phyloP scores from a whole-genome alignment of 2,329 filamentous ascomycete genomes.

The Pyricularia pennisetigena region DNA sequence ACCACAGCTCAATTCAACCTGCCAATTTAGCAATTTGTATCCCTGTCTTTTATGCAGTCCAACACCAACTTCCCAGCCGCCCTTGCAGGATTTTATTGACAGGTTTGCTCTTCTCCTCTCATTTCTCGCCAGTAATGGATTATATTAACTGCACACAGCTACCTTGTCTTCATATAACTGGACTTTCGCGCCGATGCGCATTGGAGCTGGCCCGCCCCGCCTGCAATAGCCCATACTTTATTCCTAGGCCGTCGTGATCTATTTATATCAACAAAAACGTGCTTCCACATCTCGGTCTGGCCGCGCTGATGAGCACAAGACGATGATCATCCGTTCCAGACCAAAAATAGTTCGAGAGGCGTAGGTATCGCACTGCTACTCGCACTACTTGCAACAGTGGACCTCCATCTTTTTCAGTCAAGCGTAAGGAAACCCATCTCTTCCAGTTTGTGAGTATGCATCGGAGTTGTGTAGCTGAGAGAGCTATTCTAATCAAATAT shows the following conservation, averaged over 20 bases:
- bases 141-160: not conserved
- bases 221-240: not conserved
- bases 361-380: too few species aligned
- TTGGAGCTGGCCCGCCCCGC: not conserved
- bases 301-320: not conserved
- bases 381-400: not conserved
- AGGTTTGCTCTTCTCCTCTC: not conserved
- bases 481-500: not conserved
- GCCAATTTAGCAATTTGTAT: not conserved
- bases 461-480: too few species aligned
- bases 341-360: not conserved
- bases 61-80: not conserved
- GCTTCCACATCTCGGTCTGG: not conserved
- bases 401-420: not conserved
- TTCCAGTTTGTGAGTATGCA: not conserved
- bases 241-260: not conserved
- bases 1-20: not conserved
- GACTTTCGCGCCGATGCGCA: not conserved
- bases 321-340: not conserved
- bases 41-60: not conserved
- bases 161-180: not conserved
- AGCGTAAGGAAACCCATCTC: not conserved
- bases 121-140: not conserved
- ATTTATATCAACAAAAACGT: not conserved
- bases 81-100: not conserved